phyloP scores from a whole-genome alignment of 345 rosid species.

The Eutrema heterophyllum region DNA sequence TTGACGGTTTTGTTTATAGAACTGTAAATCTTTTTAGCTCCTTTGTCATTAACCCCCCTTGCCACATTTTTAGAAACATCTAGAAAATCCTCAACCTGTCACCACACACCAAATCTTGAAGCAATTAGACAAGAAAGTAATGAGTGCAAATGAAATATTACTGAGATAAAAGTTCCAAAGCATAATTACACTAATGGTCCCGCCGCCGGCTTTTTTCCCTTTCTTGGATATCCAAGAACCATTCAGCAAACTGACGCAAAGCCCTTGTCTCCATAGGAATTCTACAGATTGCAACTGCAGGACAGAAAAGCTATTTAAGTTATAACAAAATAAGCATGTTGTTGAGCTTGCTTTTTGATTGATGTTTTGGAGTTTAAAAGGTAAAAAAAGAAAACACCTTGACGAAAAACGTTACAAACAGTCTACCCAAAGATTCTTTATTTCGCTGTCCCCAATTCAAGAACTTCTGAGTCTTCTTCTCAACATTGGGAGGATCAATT shows the following conservation, averaged over 20 bases:
- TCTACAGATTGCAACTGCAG: constrained; percentile 48
- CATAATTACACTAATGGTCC: constrained; percentile 32
- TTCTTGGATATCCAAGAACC: constrained; percentile 47
- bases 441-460: constrained; percentile 43
- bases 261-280: constrained; percentile 49
- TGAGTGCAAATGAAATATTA: neutral
- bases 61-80: constrained; percentile 42
- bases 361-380: neutral
- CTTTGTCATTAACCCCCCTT: constrained; percentile 39
- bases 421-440: constrained; percentile 36
- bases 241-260: constrained; percentile 40
- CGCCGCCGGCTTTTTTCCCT: neutral
- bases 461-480: constrained; percentile 31
- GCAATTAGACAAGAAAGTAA: neutral
- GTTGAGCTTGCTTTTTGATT: neutral
- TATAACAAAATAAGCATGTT: neutral
- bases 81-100: constrained; percentile 49
- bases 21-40: constrained; percentile 34
- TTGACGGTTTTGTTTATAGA: constrained; percentile 32
- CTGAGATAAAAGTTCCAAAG: neutral
- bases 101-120: neutral
- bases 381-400: neutral
- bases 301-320: neutral
- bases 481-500: constrained; percentile 33
- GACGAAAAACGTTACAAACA: constrained; percentile 24